Base-by-base conservation (phyloP, 2,329 filamentous ascomycete species). In the Dothideomycetes sp. region DNA sequence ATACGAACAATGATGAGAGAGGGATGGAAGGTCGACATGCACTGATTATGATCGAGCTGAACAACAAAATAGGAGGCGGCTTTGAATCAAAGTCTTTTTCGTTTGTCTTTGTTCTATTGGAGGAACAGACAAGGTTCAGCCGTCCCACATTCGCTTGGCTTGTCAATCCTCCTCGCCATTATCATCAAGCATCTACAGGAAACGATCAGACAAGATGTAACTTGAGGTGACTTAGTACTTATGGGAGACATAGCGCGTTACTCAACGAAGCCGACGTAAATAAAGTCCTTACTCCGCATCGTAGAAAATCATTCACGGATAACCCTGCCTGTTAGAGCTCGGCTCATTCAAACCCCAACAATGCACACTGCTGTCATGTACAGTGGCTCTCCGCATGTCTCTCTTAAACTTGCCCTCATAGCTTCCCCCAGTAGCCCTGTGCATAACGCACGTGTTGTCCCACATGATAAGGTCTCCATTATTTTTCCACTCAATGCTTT, bases 361-460 rank as follows among this genome's bases (percentile, higher is more conserved):
- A 15, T 53, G 50, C 9, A 40, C 42, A 43, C 63, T 64, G 11
- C 52, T 53, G 52, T 68, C 73, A 50, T 75, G 67, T 2, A 77
- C 72, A 1, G 72, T 77, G 4, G 70, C 68, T 44, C 75, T 58
- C 34, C 75, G 56, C 64, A 78, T 62, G 52, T 78, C 73, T 30
- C 72, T 57, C 43, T 52, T 58, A 49, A 62, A 69, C 48, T 62
- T 66, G 0, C 68, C 66, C 44, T 64, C 63, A 43, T 70, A 75
- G 0, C 52, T 51, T 0, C 72, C 72, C 1, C 60, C 58, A 2
- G 61, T 64, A 0, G 70, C 69, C 4, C 72, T 55, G 53, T 79
- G 73, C 61, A 77, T 63, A 12, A 71, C 68, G 36, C 62, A 66
- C 0, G 69, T 69, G 50, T 78, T 78, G 47, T 79, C 74, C 74